A percentile compares a stretch with the other conserved stretches of the same genome.
These are phyloP conservation scores for Helotiales sp. DNA, from an alignment of 2,329 filamentous ascomycete genomes.

Conservation along the genomic window DNA sequence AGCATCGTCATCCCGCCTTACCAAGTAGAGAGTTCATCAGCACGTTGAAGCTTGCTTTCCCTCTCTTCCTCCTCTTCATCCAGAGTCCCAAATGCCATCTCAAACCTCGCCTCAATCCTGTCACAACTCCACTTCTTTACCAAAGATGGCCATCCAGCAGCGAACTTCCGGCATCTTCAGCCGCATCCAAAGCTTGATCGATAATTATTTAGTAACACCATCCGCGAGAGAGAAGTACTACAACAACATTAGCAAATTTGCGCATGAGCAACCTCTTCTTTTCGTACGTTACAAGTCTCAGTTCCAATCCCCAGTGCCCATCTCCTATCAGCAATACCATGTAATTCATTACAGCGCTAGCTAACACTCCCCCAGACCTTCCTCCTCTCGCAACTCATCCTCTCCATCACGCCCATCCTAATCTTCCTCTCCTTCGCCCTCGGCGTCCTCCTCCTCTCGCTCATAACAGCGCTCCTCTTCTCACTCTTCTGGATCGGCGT, in stretches of 20 bases:
- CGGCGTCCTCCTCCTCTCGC: constrained; percentile 64
- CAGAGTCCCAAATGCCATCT: not conserved
- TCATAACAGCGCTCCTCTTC: constrained; percentile 67
- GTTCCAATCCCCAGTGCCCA: not conserved
- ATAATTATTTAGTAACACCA: constrained; percentile 60
- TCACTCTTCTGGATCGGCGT: constrained; percentile 70
- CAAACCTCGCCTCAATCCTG: not conserved
- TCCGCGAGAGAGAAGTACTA: constrained; percentile 63
- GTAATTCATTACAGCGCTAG: not conserved
- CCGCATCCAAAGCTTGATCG: constrained; percentile 43
- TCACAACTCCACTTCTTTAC: not conserved
- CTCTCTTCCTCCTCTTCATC: not conserved
- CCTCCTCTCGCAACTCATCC: constrained; percentile 64
- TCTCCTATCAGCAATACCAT: not conserved
- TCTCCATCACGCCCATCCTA: constrained; percentile 69
- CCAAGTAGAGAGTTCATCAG: not conserved
- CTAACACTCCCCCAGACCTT: constrained; percentile 60
- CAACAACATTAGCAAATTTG: constrained; percentile 59
- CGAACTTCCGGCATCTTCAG: constrained; percentile 29
- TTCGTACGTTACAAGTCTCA: constrained; percentile 57
- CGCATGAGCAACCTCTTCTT: constrained; percentile 68
- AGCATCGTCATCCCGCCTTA: not conserved
- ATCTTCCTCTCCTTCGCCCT: constrained; percentile 71
- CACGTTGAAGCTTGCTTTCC: not conserved
- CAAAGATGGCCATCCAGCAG: constrained; percentile 32